phyloP scores from a whole-genome alignment of 495 filamentous ascomycete species.

The Lindgomyces ingoldianus region DNA sequence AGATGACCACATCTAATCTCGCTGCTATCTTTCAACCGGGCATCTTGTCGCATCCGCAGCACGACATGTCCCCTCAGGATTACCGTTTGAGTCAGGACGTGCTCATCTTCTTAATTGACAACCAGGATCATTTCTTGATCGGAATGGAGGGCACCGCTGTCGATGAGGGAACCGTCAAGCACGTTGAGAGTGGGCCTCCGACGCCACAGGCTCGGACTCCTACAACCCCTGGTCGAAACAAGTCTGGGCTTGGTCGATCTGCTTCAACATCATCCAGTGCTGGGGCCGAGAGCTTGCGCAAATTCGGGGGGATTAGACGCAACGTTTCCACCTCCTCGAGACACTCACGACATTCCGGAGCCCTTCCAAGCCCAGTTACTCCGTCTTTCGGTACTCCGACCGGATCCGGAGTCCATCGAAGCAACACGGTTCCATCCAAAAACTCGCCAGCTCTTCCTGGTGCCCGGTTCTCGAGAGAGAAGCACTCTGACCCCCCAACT shows the following conservation, averaged over 20 bases:
- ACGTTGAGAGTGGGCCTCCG: conserved; percentile 66
- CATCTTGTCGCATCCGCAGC: conserved; percentile 86
- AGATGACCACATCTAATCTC: conserved; percentile 92
- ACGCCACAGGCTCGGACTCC: conserved; percentile 59
- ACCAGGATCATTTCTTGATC: conserved; percentile 73
- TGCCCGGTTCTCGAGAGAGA: conserved; percentile 55
- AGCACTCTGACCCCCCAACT: conserved; percentile 45
- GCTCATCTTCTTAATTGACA: conserved; percentile 95
- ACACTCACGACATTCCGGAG: conserved; percentile 71
- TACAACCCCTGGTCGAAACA: conserved; percentile 55
- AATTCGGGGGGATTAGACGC: conserved; percentile 72
- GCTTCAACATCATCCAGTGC: conserved; percentile 78
- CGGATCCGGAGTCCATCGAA: conserved; percentile 73
- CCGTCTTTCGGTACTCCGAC: conserved; percentile 58
- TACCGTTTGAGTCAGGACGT: conserved; percentile 96
- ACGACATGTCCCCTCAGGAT: conserved; percentile 92
- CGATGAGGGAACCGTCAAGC: conserved; percentile 82
- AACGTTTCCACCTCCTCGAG: conserved; percentile 75
- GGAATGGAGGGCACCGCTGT: conserved; percentile 91
- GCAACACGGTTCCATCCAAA: conserved; percentile 95
- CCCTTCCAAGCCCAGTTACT: conserved; percentile 68
- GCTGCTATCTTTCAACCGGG: conserved; percentile 99
- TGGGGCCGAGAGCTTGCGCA: conserved; percentile 80
- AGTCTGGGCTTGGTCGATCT: conserved; percentile 66
- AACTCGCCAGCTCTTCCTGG: conserved; percentile 71